Evolutionary conservation across 139 green algal genomes (phyloP), one percentile per base, ranked within the genome.

Genomic region (Choricystis sp.): DNA sequence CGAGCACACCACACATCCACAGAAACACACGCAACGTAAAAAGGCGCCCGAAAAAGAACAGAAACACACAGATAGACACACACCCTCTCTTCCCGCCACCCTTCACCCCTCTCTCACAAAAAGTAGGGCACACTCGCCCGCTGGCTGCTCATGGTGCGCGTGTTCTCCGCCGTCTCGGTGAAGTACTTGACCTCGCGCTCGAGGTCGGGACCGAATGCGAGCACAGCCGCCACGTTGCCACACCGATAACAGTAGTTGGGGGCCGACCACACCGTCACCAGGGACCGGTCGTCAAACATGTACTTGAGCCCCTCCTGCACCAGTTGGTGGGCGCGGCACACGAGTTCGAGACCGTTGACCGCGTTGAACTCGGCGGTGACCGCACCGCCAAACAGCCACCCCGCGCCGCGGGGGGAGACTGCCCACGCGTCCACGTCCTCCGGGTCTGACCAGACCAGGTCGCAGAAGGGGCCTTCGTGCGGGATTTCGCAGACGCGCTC

Each of bases 231-330:
- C 26, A 98, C 89, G 73, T 98, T 98, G 48, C 92, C 92, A 69
- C 92, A 98, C 28, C 94, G 81, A 74, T 99, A 99, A 82, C 94
- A 99, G 78, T 99, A 99, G 77, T 99, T 99, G 56, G 94, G 94
- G 9, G 94, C 94, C 2, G 74, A 89, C 94, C 94, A 99, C 22
- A 98, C 89, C 0, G 93, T 99, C 5, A 99, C 93, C 20, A 98
- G 70, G 1, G 61, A 79, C 31, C 74, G 71, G 20, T 83, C 78
- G 19, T 66, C 55, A 59, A 98, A 99, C 93, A 97, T 98, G 82
- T 97, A 99, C 73, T 99, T 98, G 19, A 96, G 72, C 0, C 92
- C 92, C 69, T 97, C 92, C 69, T 89, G 92, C 40, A 99, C 94
- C 20, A 99, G 80, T 75, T 99, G 94, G 66, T 99, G 94, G 29